A percentile compares a stretch with the other conserved stretches of the same genome.
phyloP scores from a whole-genome alignment of 2,329 filamentous ascomycete species.

The Ophiognomonia clavigignenti-juglandacearum region DNA sequence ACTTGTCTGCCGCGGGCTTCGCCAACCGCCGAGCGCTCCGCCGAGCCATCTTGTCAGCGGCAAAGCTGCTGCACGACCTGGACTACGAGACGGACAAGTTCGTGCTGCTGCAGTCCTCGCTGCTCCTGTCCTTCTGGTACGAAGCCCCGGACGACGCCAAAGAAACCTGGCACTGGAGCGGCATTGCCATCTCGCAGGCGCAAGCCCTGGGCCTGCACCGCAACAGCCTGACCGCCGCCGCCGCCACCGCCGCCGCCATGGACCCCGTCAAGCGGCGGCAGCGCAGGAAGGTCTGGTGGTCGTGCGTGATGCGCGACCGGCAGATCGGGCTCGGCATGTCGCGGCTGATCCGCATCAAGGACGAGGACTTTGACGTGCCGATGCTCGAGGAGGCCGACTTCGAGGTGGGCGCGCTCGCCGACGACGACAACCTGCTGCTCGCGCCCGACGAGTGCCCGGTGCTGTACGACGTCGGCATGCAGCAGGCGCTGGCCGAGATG shows the following conservation, averaged over 20 bases:
- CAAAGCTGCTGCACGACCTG: constrained; percentile 88
- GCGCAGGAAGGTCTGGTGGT: constrained; percentile 98
- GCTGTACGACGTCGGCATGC: constrained; percentile 65
- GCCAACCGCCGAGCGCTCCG: constrained; percentile 72
- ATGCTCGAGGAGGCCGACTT: constrained; percentile 85
- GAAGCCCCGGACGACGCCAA: constrained; percentile 96
- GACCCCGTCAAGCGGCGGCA: constrained; percentile 68
- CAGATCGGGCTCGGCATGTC: constrained; percentile 92
- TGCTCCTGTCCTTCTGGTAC: constrained; percentile 97
- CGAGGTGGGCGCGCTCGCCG: constrained; percentile 65
- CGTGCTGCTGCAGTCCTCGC: constrained; percentile 78
- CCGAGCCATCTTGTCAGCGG: constrained; percentile 84
- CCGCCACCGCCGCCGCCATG: constrained; percentile 65
- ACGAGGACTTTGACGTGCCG: constrained; percentile 88
- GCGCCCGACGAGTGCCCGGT: constrained; percentile 67
- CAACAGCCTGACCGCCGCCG: constrained; percentile 42
- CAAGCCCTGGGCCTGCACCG: constrained; percentile 92
- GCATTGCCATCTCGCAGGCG: constrained; percentile 85
- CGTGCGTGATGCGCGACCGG: constrained; percentile 90
- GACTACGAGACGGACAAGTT: constrained; percentile 91
- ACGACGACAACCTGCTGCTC: constrained; percentile 62
- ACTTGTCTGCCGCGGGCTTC: constrained; percentile 73
- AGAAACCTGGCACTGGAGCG: constrained; percentile 99
- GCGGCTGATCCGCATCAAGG: constrained; percentile 85
- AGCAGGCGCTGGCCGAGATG: constrained; percentile 76